Conservation (phyloP, 345 rosid species). For the Sonneratia alba region DNA sequence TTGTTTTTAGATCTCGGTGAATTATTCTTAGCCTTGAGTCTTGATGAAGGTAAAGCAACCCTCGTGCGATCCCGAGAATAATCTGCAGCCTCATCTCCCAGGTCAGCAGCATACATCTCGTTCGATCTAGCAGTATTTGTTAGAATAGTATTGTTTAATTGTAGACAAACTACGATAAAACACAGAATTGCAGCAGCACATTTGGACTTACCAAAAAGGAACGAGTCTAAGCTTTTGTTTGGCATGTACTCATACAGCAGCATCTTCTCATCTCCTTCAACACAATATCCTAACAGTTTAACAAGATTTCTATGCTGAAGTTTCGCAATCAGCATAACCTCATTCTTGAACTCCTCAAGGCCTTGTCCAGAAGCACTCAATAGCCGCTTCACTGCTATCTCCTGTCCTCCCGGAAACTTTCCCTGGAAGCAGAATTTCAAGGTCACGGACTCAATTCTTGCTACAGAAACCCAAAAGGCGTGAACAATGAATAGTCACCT, state of each 20-base stretch:
- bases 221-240: constrained; percentile 50
- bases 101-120: constrained; percentile 20
- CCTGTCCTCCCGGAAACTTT: constrained; percentile 33
- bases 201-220: constrained; percentile 37
- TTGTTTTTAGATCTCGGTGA: constrained; percentile 60
- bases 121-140: constrained; percentile 19
- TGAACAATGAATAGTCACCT: constrained; percentile 15
- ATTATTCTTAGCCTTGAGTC: constrained; percentile 67
- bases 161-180: not conserved
- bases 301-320: constrained; percentile 58
- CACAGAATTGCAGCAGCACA: not conserved
- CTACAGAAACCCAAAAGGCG: not conserved
- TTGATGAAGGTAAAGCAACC: constrained; percentile 60
- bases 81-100: constrained; percentile 42
- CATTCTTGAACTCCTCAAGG: constrained; percentile 47
- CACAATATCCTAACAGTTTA: constrained; percentile 42
- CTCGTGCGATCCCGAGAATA: constrained; percentile 62
- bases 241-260: constrained; percentile 51
- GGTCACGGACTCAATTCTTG: not conserved
- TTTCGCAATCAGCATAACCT: constrained; percentile 39
- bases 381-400: constrained; percentile 56
- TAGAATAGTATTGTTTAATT: not conserved
- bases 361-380: constrained; percentile 53
- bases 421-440: constrained; percentile 19
- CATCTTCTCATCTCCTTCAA: constrained; percentile 35